These are phyloP conservation scores for Amaranthus hypochondriacus DNA, from an alignment of 148 eudicot genomes.

Conservation along the genomic window DNA sequence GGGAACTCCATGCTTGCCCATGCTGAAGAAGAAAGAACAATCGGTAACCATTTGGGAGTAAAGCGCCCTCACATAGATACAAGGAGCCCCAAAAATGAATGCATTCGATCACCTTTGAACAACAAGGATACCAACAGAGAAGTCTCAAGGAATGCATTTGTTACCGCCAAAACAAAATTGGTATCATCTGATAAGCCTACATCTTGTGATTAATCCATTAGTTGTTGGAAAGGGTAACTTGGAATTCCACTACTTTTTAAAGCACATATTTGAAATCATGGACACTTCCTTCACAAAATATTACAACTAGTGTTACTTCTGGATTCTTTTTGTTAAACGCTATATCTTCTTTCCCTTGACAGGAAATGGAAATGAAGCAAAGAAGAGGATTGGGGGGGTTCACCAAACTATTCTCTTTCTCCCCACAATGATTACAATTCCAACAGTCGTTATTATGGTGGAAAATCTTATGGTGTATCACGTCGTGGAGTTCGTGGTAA, in stretches of 20 bases:
- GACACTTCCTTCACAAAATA: background rate
- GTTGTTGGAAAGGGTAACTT: background rate
- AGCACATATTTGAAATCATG: background rate
- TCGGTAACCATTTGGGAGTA: slow-evolving; percentile 40
- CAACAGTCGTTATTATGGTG: slow-evolving; percentile 46
- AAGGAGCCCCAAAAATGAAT: slow-evolving; percentile 56
- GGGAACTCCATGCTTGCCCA: slow-evolving; percentile 32
- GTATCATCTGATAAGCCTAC: slow-evolving; percentile 30
- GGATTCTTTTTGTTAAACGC: background rate
- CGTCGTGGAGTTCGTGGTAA: slow-evolving; percentile 98
- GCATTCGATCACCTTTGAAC: slow-evolving; percentile 52
- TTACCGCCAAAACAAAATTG: slow-evolving; percentile 89
- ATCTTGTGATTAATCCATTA: background rate
- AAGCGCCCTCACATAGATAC: slow-evolving; percentile 57
- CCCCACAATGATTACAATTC: slow-evolving; percentile 58
- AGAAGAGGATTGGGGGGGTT: slow-evolving; percentile 56
- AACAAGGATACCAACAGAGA: slow-evolving; percentile 53
- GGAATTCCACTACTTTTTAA: background rate
- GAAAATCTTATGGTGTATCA: slow-evolving; percentile 68
- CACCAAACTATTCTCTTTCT: slow-evolving; percentile 61
- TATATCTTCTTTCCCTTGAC: background rate
- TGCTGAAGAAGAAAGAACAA: slow-evolving; percentile 45
- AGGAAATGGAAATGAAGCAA: slow-evolving; percentile 93
- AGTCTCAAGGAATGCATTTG: slow-evolving; percentile 64
- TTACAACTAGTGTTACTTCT: background rate